phyloP scores from a whole-genome alignment of 2,329 filamentous ascomycete species.

The Penicillium occitanis region DNA sequence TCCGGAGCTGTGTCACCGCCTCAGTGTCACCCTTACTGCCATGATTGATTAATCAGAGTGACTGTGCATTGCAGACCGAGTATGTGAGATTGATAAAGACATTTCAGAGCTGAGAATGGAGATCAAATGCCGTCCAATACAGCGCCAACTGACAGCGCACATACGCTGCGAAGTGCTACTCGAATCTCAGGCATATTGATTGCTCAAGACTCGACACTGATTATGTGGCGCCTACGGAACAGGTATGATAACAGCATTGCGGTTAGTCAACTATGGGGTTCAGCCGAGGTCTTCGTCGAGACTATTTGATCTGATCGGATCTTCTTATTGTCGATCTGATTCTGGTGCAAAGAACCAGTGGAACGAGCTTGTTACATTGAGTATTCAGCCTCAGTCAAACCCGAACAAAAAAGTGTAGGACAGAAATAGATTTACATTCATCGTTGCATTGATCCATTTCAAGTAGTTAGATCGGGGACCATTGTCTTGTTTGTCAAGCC shows the following conservation, averaged over 20 bases:
- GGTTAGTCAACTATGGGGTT: neutral
- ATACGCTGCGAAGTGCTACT: neutral
- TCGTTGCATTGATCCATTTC: neutral
- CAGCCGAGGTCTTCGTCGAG: neutral
- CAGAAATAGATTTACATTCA: neutral
- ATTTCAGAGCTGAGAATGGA: neutral
- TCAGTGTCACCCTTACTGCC: conserved; percentile 1
- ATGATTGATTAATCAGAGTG: neutral
- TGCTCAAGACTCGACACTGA: neutral
- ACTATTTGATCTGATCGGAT: neutral
- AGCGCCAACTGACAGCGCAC: neutral
- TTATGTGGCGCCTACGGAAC: neutral
- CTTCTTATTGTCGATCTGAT: neutral
- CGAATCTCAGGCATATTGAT: neutral
- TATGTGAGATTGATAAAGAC: neutral
- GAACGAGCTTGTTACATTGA: neutral
- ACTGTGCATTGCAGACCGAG: neutral
- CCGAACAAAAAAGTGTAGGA: neutral
- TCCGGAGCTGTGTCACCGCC: neutral
- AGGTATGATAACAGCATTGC: neutral
- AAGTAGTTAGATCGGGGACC: neutral
- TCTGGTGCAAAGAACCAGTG: neutral
- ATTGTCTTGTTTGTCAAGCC: neutral
- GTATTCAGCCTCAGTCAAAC: neutral
- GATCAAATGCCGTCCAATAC: neutral